A percentile compares a stretch with the other conserved stretches of the same genome.
Conservation (phyloP, 2,329 filamentous ascomycete genomes). For the Pezicula neosporulosa region DNA sequence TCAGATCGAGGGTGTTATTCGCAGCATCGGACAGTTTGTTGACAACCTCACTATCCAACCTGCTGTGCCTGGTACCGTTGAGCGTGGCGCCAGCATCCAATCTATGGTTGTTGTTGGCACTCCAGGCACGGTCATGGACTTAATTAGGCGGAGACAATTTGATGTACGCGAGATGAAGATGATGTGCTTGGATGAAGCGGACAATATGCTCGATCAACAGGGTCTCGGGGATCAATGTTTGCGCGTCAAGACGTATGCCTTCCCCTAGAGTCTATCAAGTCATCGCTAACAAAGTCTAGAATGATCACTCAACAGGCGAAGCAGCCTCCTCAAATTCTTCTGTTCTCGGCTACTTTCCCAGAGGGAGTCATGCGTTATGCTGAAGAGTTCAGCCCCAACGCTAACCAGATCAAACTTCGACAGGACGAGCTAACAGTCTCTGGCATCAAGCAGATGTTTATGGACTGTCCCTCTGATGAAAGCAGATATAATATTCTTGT, state of each 20-base stretch:
- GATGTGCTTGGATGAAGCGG: constrained; percentile 91
- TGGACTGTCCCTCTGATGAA: constrained; percentile 80
- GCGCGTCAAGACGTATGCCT: constrained; percentile 76
- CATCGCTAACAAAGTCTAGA: constrained; percentile 37
- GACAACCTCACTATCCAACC: constrained; percentile 71
- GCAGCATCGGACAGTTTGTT: constrained; percentile 81
- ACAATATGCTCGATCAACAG: constrained; percentile 98
- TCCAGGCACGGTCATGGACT: constrained; percentile 86
- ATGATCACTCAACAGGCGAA: constrained; percentile 54
- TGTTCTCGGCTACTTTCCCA: constrained; percentile 97
- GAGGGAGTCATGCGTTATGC: constrained; percentile 83
- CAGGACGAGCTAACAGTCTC: constrained; percentile 93
- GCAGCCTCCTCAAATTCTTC: constrained; percentile 72
- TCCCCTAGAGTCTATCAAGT: background rate
- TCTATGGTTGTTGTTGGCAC: constrained; percentile 88
- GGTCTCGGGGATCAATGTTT: constrained; percentile 93
- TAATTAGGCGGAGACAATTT: constrained; percentile 74
- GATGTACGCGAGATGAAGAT: constrained; percentile 71
- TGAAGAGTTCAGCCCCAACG: constrained; percentile 75
- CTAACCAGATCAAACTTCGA: constrained; percentile 83
- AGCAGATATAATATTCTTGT: constrained; percentile 87
- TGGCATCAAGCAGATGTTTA: constrained; percentile 96
- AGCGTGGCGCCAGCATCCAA: constrained; percentile 64
- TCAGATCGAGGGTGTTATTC: constrained; percentile 86
- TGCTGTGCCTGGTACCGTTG: constrained; percentile 75